Conservation (phyloP, 345 rosid species). For the Eucalyptus marginata region DNA sequence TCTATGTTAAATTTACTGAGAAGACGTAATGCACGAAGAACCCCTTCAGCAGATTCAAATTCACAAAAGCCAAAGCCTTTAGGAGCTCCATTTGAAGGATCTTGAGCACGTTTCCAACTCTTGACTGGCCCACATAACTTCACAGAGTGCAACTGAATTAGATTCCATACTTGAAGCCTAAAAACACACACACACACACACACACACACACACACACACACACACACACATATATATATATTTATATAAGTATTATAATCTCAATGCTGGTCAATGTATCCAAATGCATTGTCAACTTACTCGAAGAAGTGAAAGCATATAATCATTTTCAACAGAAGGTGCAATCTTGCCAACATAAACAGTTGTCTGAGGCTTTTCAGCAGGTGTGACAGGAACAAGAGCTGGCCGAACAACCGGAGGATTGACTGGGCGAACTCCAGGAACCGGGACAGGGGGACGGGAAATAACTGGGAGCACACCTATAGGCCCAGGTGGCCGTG, state of each 20-base stretch:
- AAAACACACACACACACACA: no score
- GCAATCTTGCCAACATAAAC: slow-evolving; percentile 97
- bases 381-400: slow-evolving; percentile 48
- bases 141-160: slow-evolving; percentile 1
- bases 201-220: no score
- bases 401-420: slow-evolving; percentile 67
- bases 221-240: no score
- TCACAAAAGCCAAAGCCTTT: slow-evolving; percentile 94
- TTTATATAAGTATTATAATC: background rate
- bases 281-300: slow-evolving; percentile 14
- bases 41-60: slow-evolving; percentile 93
- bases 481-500: slow-evolving; percentile 70
- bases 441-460: slow-evolving; percentile 65
- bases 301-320: slow-evolving; percentile 71
- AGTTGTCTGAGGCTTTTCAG: slow-evolving; percentile 90
- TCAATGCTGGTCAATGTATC: background rate
- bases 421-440: slow-evolving; percentile 67
- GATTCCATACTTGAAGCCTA: background rate
- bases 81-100: slow-evolving; percentile 71
- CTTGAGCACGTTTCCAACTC: slow-evolving; percentile 83
- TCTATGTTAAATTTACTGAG: slow-evolving; percentile 82
- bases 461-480: slow-evolving; percentile 40
- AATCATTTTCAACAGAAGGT: slow-evolving; percentile 74
- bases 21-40: slow-evolving; percentile 87
- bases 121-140: slow-evolving; percentile 93